Percentiles rank a stretch among this genome's conserved stretches.
Conservation (phyloP, 164 flowering plant species). For the Santalum album region DNA sequence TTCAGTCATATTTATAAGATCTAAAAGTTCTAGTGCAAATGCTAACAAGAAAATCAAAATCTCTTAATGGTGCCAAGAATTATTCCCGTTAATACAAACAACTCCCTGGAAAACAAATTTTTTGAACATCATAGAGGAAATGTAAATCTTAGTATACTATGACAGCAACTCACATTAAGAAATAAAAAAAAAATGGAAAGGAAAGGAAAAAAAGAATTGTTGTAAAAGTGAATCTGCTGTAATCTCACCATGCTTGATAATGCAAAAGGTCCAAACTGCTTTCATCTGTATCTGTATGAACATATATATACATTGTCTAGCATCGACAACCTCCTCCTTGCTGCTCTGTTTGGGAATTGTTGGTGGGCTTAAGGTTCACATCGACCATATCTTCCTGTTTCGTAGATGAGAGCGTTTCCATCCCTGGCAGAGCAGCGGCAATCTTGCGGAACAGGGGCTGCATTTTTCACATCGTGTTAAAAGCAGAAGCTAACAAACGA, state of each 20-base stretch:
- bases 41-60: no score
- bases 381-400: constrained; percentile 86
- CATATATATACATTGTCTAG: constrained; percentile 23
- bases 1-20: no score
- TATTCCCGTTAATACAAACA: no score
- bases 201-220: background rate
- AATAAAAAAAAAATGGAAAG: background rate
- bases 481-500: no score
- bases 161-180: background rate
- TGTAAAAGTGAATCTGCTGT: background rate
- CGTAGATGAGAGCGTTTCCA: constrained; percentile 67
- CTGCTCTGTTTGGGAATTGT: constrained; percentile 46
- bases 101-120: no score
- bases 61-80: no score
- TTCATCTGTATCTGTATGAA: background rate
- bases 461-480: constrained; percentile 10
- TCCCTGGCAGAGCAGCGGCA: constrained; percentile 80
- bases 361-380: constrained; percentile 59
- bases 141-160: background rate
- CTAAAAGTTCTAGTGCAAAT: no score
- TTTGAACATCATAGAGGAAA: no score
- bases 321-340: constrained; percentile 73
- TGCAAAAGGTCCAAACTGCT: background rate
- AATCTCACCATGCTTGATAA: background rate
- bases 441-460: constrained; percentile 89